phyloP scores from a whole-genome alignment of 306 rosid species.

The Trifolium dubium region DNA sequence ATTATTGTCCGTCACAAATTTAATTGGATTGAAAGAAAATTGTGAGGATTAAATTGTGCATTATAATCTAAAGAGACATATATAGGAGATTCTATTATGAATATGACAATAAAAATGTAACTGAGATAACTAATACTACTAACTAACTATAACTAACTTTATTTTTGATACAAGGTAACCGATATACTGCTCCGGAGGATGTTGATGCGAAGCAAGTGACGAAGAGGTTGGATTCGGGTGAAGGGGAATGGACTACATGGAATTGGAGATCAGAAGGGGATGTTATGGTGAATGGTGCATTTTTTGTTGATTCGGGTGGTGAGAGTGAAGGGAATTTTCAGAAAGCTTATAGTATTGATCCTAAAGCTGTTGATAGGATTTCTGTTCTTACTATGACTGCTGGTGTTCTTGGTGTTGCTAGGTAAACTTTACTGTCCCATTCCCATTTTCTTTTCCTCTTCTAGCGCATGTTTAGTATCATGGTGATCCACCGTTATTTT shows the following conservation, averaged over 20 bases:
- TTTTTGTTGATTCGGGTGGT: constrained; percentile 70
- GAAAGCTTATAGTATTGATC: constrained; percentile 77
- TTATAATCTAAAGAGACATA: too few species aligned
- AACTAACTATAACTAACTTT: neutral
- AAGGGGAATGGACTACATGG: constrained; percentile 75
- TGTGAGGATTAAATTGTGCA: too few species aligned
- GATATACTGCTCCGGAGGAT: constrained; percentile 64
- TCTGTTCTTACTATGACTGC: constrained; percentile 68
- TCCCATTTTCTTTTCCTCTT: neutral
- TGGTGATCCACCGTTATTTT: too few species aligned
- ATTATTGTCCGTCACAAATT: too few species aligned
- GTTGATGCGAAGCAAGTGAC: constrained; percentile 76
- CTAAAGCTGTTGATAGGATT: constrained; percentile 66
- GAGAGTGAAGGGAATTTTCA: constrained; percentile 55
- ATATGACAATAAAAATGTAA: too few species aligned
- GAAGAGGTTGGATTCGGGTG: constrained; percentile 63
- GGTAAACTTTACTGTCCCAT: constrained; percentile 44
- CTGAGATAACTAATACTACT: too few species aligned
- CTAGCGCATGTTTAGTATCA: too few species aligned
- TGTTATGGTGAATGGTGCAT: constrained; percentile 77
- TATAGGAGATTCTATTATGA: too few species aligned
- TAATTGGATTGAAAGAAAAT: too few species aligned
- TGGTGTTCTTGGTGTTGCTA: constrained; percentile 82
- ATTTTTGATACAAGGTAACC: neutral
- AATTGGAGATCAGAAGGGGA: constrained; percentile 92